Evolutionary conservation across 495 filamentous ascomycete species (phyloP).

Genomic region (Cryomyces minteri): DNA sequence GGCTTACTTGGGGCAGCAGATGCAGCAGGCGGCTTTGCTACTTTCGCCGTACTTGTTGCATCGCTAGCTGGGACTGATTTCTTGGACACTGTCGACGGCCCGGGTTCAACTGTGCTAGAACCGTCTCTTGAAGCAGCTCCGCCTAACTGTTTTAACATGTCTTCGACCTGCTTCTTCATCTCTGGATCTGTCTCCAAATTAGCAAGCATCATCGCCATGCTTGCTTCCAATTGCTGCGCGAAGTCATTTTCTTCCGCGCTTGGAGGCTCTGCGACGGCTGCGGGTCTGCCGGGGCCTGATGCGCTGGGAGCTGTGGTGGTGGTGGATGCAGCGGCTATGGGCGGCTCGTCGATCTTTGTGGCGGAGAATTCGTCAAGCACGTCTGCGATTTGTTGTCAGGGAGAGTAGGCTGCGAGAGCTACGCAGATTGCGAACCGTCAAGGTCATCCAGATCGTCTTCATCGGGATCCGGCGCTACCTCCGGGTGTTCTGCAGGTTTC

Average conservation of each 20-base stretch:
- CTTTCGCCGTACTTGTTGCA: slow-evolving; percentile 3
- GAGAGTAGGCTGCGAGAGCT: not conserved
- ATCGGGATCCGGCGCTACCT: slow-evolving; percentile 52
- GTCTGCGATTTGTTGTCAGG: slow-evolving; percentile 29
- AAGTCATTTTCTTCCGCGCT: slow-evolving; percentile 43
- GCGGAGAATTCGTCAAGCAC: slow-evolving; percentile 78
- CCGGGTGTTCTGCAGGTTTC: slow-evolving; percentile 10
- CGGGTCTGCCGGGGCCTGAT: slow-evolving; percentile 24
- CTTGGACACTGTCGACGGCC: not conserved
- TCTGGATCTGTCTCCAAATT: slow-evolving; percentile 49
- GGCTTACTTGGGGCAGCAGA: slow-evolving; percentile 9
- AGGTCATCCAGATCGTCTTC: slow-evolving; percentile 84
- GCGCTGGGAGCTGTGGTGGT: slow-evolving; percentile 9
- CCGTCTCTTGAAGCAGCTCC: slow-evolving; percentile 21
- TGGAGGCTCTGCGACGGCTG: slow-evolving; percentile 4
- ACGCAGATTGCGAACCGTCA: slow-evolving; percentile 40
- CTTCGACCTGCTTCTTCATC: slow-evolving; percentile 72
- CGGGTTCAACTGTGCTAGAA: not conserved
- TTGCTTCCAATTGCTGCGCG: slow-evolving; percentile 61
- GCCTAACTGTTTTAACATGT: slow-evolving; percentile 62
- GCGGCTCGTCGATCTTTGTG: slow-evolving; percentile 29
- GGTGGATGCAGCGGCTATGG: slow-evolving; percentile 16
- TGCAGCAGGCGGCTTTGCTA: slow-evolving; percentile 11
- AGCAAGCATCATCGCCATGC: slow-evolving; percentile 69
- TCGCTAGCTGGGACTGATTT: slow-evolving; percentile 4